Evolutionary conservation across 495 filamentous ascomycete species (phyloP), one percentile per base, ranked within the genome.

Genomic region (Trichocladium antarcticum): DNA sequence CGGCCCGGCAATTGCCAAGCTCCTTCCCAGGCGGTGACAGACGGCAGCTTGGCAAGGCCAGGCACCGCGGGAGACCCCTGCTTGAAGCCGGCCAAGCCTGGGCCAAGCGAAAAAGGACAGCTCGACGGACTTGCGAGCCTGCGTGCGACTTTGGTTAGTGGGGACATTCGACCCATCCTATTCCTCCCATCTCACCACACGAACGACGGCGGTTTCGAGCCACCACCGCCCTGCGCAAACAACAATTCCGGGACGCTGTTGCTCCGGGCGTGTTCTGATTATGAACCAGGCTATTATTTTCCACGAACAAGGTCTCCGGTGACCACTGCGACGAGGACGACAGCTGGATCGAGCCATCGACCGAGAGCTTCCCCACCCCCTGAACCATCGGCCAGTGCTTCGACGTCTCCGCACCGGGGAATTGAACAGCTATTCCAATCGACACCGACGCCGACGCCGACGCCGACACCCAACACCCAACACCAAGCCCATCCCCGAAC

Each of bases 71-170:
- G 12, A 12, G 21, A 56, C 54, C 45, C 54, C 54, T 49, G 48
- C 22, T 39, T 29, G 10, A 28, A 29, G 53, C 21, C 34, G n/a
- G 43, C 42, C 15, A 46, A 44, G 44, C 44, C 34, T 27, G 20
- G 17, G 34, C 3, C 21, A 27, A 36, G 44, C 44, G 16, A 56
- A 57, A 61, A 62, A 62, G 56, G 57, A 59, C 56, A 62, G 54
- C 53, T 61, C 56, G 49, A 55, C 53, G 4, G 5, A n/a, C n/a
- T n/a, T n/a, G 22, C 19, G 5, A 10, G 9, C 38, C 20, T 27
- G 39, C 12, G 22, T 6, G 11, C 38, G 37, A 45, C 49, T n/a
- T 49, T 24, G 37, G 7, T 42, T 42, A 16, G 17, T 45, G 27
- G 37, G 12, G n/a, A 49, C 37, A 34, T 54, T 45, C 45, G 41